Evolutionary conservation across 2,329 filamentous ascomycete genomes (phyloP).

Genomic region (Coniella lustricola): DNA sequence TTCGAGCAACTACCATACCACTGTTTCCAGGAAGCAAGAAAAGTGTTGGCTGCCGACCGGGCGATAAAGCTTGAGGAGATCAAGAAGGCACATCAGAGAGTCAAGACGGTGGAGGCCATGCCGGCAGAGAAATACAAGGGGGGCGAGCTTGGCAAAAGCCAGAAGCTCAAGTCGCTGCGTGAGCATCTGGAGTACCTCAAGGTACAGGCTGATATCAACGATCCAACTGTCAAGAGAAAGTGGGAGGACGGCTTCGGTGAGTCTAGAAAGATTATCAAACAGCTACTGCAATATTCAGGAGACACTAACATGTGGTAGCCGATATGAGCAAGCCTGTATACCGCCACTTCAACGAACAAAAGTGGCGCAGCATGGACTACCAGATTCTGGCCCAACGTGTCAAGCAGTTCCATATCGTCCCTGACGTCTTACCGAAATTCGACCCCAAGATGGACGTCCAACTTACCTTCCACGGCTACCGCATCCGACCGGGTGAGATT

Average conservation of each 20-base stretch:
- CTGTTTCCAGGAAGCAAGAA: constrained; percentile 93
- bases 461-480: constrained; percentile 67
- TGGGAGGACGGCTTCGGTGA: constrained; percentile 88
- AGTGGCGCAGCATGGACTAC: constrained; percentile 81
- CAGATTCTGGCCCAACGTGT: constrained; percentile 79
- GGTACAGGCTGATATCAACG: constrained; percentile 89
- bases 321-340: constrained; percentile 98
- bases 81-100: constrained; percentile 56
- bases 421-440: constrained; percentile 77
- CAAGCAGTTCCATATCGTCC: constrained; percentile 76
- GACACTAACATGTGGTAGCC: constrained; percentile 42
- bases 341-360: constrained; percentile 75
- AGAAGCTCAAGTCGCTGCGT: constrained; percentile 61
- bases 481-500: constrained; percentile 69
- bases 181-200: constrained; percentile 71
- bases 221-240: constrained; percentile 83
- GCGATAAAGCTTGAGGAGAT: constrained; percentile 74
- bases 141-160: constrained; percentile 58
- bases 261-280: constrained; percentile 20
- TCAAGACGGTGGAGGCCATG: constrained; percentile 58
- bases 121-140: constrained; percentile 51
- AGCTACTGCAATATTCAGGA: constrained; percentile 4
- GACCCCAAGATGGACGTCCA: constrained; percentile 73
- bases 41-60: constrained; percentile 72
- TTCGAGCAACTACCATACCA: constrained; percentile 96